Evolutionary conservation across 2,329 filamentous ascomycete genomes (phyloP), one percentile per base, ranked within the genome.

Genomic region (Fusarium anthophilum): DNA sequence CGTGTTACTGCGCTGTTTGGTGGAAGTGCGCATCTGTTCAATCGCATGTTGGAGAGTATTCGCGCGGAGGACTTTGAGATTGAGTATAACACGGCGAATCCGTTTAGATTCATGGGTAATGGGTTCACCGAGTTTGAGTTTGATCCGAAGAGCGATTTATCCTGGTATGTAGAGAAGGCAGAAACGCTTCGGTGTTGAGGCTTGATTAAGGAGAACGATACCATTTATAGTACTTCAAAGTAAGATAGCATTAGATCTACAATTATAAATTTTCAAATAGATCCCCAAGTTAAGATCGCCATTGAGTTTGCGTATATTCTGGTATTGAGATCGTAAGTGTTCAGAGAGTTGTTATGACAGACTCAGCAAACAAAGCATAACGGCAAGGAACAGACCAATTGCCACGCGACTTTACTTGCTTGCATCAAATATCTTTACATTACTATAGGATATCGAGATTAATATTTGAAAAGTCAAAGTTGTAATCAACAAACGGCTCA

Each of bases 51-150:
- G 8, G 56, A 65, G 6, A 74, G 77, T 13, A 75, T 76, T 30
- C 72, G 74, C 5, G 74, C 53, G 7, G 74, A 76, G 22, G 74
- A 76, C 26, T 76, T 73, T 44, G 72, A 76, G 3, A 75, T 76
- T 37, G 63, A 37, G 1, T 76, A 76, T 11, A 77, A 72, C 18
- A 76, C 74, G 1, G 26, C 26, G 2, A 76, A 76, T 18, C 63
- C 74, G 2, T 76, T 77, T n/a, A 55, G 74, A 5, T 77, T 76
- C 13, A 75, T 76, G 72, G 74, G 74, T 0, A 73, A 73, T 48
- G 74, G 74, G 6, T 76, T 76, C 9, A 76, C 74, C 2, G 74
- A 56, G 10, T 76, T 76, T 65, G 74, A 76, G 69, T 73, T 76
- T 69, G 70, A 76, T 44, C 69, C 69, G 3, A 62, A 73, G 48